These are phyloP conservation scores for Septoria linicola DNA, from an alignment of 2,329 filamentous ascomycete species.

Conservation along the genomic window DNA sequence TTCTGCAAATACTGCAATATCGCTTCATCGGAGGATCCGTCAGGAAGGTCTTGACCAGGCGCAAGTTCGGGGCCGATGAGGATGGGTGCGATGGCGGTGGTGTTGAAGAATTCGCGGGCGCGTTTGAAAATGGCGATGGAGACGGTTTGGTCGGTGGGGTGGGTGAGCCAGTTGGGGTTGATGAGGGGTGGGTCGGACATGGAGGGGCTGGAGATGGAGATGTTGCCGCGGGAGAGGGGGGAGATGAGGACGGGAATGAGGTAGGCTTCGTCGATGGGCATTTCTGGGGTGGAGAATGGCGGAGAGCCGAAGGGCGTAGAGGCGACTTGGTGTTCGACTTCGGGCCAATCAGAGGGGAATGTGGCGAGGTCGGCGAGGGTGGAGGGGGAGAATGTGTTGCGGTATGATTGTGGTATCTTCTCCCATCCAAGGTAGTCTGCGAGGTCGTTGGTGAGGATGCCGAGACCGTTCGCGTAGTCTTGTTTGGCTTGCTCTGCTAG, in stretches of 20 bases:
- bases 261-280: constrained; percentile 1
- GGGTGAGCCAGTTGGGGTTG: constrained; percentile 39
- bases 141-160: constrained; percentile 35
- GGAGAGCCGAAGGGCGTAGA: neutral
- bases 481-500: neutral
- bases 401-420: constrained; percentile 4
- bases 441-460: constrained; percentile 15
- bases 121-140: constrained; percentile 38
- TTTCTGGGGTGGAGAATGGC: constrained; percentile 1
- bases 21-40: constrained; percentile 20
- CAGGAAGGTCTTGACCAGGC: too few species aligned
- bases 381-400: neutral
- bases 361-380: neutral
- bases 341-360: constrained; percentile 17
- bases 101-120: constrained; percentile 32
- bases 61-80: constrained; percentile 18
- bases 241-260: constrained; percentile 27
- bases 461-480: neutral
- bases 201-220: constrained; percentile 13
- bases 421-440: constrained; percentile 17
- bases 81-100: constrained; percentile 30
- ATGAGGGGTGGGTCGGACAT: constrained; percentile 13
- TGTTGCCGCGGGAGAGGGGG: constrained; percentile 25
- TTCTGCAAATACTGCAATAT: constrained; percentile 14
- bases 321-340: constrained; percentile 9